A percentile compares a stretch with the other conserved stretches of the same genome.
These are phyloP conservation scores for Dictyostelium capitatum DNA, from an alignment of 78 protist genomes.

Conservation along the genomic window DNA sequence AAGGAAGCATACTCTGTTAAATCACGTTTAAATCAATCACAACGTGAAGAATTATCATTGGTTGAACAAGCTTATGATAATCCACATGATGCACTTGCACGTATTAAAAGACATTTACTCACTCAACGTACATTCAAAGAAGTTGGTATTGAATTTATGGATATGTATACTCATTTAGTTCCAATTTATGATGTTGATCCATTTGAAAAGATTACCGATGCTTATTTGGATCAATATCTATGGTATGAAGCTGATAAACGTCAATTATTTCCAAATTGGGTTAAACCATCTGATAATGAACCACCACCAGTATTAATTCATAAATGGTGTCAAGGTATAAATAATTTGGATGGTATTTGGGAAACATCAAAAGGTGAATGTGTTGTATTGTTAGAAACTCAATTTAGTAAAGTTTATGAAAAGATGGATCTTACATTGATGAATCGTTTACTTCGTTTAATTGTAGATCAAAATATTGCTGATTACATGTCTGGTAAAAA, in stretches of 20 bases:
- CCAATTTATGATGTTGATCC: conserved; percentile 99
- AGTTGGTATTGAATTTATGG: conserved; percentile 98
- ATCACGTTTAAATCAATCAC: conserved; percentile 96
- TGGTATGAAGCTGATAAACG: conserved; percentile 99
- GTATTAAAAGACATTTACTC: conserved; percentile 99
- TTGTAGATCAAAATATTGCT: conserved; percentile 99
- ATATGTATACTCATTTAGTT: conserved; percentile 96
- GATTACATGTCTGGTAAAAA: conserved; percentile 99
- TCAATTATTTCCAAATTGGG: conserved; percentile 99
- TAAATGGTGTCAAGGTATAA: conserved; percentile 99
- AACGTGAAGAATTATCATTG: conserved; percentile 99
- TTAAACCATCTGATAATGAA: conserved; percentile 99
- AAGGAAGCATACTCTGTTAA: conserved; percentile 97
- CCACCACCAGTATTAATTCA: conserved; percentile 99
- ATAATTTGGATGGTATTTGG: conserved; percentile 97
- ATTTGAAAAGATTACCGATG: conserved; percentile 99
- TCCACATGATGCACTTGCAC: conserved; percentile 98
- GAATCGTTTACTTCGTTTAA: conserved; percentile 97
- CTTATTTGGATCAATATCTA: conserved; percentile 99
- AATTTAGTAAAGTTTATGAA: conserved; percentile 94
- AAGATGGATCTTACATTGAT: conserved; percentile 99
- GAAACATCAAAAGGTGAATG: conserved; percentile 97
- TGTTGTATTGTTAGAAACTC: conserved; percentile 94
- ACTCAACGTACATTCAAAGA: conserved; percentile 99
- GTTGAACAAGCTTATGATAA: conserved; percentile 99